Conservation (phyloP, 2,329 filamentous ascomycete genomes). For the Penicillium sp. region DNA sequence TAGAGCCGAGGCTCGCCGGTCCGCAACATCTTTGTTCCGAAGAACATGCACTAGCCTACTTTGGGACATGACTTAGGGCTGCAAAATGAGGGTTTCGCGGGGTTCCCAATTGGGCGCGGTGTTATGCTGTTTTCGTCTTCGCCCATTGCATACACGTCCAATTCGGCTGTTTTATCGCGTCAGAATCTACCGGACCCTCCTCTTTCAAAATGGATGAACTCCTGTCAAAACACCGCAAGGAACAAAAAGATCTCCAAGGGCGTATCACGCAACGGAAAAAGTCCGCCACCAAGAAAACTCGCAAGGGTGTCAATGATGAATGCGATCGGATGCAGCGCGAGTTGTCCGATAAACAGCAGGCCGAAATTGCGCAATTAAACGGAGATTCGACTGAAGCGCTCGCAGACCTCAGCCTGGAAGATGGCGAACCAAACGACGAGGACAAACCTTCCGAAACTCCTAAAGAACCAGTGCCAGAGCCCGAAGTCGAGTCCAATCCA, state of each 20-base stretch:
- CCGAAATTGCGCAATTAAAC: constrained; percentile 52
- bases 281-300: constrained; percentile 80
- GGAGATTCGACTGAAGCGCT: constrained; percentile 35
- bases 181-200: background rate
- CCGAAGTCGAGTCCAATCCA: constrained; percentile 1
- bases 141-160: constrained; percentile 7
- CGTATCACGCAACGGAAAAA: constrained; percentile 96
- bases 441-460: constrained; percentile 6
- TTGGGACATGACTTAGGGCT: constrained; percentile 29
- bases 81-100: constrained; percentile 31
- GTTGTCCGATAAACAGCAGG: constrained; percentile 56
- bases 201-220: constrained; percentile 67
- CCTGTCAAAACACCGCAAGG: constrained; percentile 79
- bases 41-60: constrained; percentile 16
- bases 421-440: constrained; percentile 19
- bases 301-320: constrained; percentile 69
- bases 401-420: constrained; percentile 37
- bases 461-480: constrained; percentile 3
- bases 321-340: constrained; percentile 61
- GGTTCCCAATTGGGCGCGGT: constrained; percentile 19
- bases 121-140: constrained; percentile 5
- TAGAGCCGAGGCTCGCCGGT: constrained; percentile 30
- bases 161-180: constrained; percentile 4
- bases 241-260: constrained; percentile 81
- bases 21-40: constrained; percentile 18